phyloP scores from a whole-genome alignment of 306 rosid genomes.

The Prunus davidiana region DNA sequence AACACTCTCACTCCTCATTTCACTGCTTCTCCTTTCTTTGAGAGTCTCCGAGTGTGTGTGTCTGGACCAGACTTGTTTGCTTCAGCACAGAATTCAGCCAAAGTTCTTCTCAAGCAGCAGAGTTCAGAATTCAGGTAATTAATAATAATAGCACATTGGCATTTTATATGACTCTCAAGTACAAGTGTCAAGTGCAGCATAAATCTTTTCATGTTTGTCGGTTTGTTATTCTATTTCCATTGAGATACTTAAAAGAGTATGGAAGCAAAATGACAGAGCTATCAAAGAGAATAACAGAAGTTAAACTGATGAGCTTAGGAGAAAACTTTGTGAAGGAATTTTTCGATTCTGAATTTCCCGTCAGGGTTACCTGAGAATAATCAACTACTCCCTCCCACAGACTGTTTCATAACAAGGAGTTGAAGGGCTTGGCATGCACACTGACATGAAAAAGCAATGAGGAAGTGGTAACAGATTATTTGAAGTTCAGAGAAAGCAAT shows the following conservation, averaged over 20 bases:
- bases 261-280: constrained; percentile 62
- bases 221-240: constrained; percentile 19
- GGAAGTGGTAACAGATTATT: constrained; percentile 28
- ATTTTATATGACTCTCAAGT: too few relatives aligned
- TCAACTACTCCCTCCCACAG: constrained; percentile 50
- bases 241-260: constrained; percentile 55
- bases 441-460: constrained; percentile 30
- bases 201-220: not conserved
- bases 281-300: constrained; percentile 43
- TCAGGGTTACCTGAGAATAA: constrained; percentile 62
- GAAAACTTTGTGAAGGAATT: constrained; percentile 41
- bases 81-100: constrained; percentile 55
- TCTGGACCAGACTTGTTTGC: constrained; percentile 60
- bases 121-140: constrained; percentile 50
- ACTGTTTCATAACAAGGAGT: constrained; percentile 27
- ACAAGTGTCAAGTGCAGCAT: too few relatives aligned
- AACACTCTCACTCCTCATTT: constrained; percentile 68
- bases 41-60: constrained; percentile 59
- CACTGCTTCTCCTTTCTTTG: constrained; percentile 70
- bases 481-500: constrained; percentile 60
- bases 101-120: constrained; percentile 37
- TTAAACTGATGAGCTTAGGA: constrained; percentile 56
- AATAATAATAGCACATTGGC: too few relatives aligned
- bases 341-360: constrained; percentile 53
- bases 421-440: constrained; percentile 73